These are phyloP conservation scores for Flaveria robusta DNA, from an alignment of 129 eudicot species.

Conservation along the genomic window DNA sequence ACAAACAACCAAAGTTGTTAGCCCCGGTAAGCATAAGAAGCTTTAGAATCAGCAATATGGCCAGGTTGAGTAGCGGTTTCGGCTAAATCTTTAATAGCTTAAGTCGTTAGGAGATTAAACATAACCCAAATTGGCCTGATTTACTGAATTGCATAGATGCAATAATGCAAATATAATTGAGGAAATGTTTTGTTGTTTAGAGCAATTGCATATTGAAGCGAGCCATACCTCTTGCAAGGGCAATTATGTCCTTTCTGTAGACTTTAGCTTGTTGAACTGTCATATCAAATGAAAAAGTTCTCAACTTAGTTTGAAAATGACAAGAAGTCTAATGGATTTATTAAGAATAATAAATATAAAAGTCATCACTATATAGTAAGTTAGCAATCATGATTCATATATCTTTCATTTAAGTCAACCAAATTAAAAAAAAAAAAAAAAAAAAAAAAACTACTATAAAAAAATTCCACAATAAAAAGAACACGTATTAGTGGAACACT, in stretches of 20 bases:
- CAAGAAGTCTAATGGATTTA: background rate
- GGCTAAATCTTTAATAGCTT: background rate
- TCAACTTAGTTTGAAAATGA: conserved; percentile 5
- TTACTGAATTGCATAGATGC: background rate
- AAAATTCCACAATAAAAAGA: too few species aligned
- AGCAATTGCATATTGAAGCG: background rate
- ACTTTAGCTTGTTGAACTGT: conserved; percentile 50
- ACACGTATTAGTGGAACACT: too few species aligned
- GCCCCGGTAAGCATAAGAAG: background rate
- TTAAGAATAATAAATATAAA: too few species aligned
- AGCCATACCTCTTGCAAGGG: conserved; percentile 90
- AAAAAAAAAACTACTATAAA: too few species aligned
- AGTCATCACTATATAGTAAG: too few species aligned
- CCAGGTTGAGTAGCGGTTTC: background rate
- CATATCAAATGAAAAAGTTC: conserved; percentile 20
- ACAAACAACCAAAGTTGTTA: conserved; percentile 16
- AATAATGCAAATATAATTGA: too few species aligned
- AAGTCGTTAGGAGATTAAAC: too few species aligned
- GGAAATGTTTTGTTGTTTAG: background rate
- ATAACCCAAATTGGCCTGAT: background rate
- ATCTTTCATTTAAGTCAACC: too few species aligned
- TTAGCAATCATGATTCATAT: too few species aligned
- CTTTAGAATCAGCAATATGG: background rate
- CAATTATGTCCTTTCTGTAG: conserved; percentile 62
- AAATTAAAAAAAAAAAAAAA: too few species aligned